phyloP scores from a whole-genome alignment of 768 basidiomycete species.

The Obba rivulosa region DNA sequence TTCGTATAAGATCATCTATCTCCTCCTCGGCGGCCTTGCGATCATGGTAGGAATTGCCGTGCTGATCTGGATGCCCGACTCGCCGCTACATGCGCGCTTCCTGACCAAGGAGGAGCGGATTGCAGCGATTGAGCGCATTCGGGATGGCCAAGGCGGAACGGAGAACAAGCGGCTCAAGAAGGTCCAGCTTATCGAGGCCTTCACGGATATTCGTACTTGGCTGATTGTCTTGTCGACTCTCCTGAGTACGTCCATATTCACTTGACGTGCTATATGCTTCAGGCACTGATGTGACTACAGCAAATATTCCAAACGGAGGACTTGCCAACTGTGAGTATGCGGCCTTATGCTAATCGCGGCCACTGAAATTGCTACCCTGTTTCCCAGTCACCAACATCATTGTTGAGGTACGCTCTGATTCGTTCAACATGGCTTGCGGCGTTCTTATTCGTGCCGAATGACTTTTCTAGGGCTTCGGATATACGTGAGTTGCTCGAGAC shows the following conservation, averaged over 20 bases:
- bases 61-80: slow-evolving; percentile 60
- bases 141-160: slow-evolving; percentile 61
- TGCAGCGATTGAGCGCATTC: slow-evolving; percentile 59
- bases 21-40: slow-evolving; percentile 55
- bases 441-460: too few relatives aligned
- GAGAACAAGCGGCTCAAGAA: slow-evolving; percentile 58
- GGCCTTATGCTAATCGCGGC: too few relatives aligned
- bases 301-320: slow-evolving; percentile 64
- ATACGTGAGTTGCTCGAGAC: slow-evolving; percentile 38
- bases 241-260: slow-evolving; percentile 38
- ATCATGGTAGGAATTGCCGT: slow-evolving; percentile 53
- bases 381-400: slow-evolving; percentile 53
- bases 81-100: slow-evolving; percentile 54
- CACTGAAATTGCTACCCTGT: not conserved
- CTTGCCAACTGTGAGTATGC: slow-evolving; percentile 55
- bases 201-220: slow-evolving; percentile 58
- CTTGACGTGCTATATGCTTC: not conserved
- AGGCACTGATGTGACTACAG: slow-evolving; percentile 25
- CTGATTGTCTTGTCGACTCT: slow-evolving; percentile 57
- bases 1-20: slow-evolving; percentile 58
- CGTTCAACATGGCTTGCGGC: too few relatives aligned
- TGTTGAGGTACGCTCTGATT: slow-evolving; percentile 33
- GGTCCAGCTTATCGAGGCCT: slow-evolving; percentile 52
- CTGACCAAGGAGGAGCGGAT: slow-evolving; percentile 56
- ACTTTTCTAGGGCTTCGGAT: slow-evolving; percentile 41